Evolutionary conservation across 345 rosid species (phyloP), one percentile per base, ranked within the genome.

Genomic region (Eucalyptus virginea): DNA sequence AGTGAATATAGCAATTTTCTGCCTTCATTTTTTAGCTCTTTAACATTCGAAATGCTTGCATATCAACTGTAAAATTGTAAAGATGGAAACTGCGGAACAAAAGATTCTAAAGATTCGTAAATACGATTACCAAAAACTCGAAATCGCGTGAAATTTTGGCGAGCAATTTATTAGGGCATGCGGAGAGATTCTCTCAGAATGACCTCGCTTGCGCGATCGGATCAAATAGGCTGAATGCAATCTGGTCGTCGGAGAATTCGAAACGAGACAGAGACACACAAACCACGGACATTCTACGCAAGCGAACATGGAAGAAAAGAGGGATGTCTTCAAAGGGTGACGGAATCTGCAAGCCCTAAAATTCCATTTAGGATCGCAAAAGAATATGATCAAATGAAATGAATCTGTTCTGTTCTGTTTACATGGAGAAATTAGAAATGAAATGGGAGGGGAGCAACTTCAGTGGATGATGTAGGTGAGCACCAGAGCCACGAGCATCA

Each of bases 381-480:
- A 50, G 52, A 50, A 50, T 50, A 50, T 15, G 52, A 50, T 50
- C 56, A 24, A 56, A 58, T 45, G 40, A 87, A 65, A 26, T 13
- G 21, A 28, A 56, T n/a, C 45, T 19, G 54, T 6, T 16, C 54
- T 50, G 54, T 15, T 49, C 3, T 8, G 23, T 54, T 54, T 50
- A 50, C 58, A 54, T 54, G 0, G 32, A 50, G 87, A 88, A 40
- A 17, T 69, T 0, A 3, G 19, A 34, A 34, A 9, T 3, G 21
- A 34, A 34, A 51, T 1, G 54, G 54, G 54, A 51, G 23, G 16
- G 1, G 3, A 4, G 81, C 4, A 40, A 5, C 1, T 4, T 89
- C 88, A 86, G 72, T 89, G 90, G 48, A 89, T 65, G 67, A 89
- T 40, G 88, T 89, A 89, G 23, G 90, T 89, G n/a, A 89, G 90